Base-by-base conservation (phyloP, 202 grass and related monocot genomes). In the Zizania palustris region DNA sequence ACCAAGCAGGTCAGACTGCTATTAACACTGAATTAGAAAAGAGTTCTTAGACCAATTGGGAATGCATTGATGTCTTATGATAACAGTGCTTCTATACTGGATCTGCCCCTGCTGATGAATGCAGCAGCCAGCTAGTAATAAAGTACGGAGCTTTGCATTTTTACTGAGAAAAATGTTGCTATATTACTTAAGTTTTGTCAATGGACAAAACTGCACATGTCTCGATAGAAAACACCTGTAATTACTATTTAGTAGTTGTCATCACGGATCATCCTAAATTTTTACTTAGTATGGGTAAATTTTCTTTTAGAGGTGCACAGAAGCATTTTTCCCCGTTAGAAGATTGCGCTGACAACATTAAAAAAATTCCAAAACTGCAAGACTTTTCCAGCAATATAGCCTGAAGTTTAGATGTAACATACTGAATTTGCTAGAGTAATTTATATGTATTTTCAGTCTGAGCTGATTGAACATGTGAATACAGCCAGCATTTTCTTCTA, bases 371-470 rank as follows among this genome's bases (percentile, higher is more conserved):
- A 28, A 69, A 44, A 70, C 11, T 56, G 51, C 45, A 18, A 0
- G 55, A 18, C 9, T 22, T 44, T 67, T 42, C 35, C 56, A 35
- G 6, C 34, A 41, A 41, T 53, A 38, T 51, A 28, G 46, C 14
- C 59, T 64, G 36, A 64, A 77, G 12, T 22, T 38, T 54, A 28
- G 3, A 18, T 41, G 5, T 50, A 50, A 8, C 8, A 45, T 67
- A n/a, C 41, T 60, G 36, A 79, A 14, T 43, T 67, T 3, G 49
- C 33, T 11, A 16, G 2, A 16, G 42, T 36, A 41, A 71, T 41
- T 71, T 33, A 1, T 0, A 39, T 5, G 18, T 64, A 69, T 83
- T 15, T 74, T n/a, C 15, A 74, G 74, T 73, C 69, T 56, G 33
- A 79, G 45, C 28, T 64, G 36, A 49, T 73, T 78, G 28, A 44